Evolutionary conservation across 2,329 filamentous ascomycete species (phyloP), one percentile per base, ranked within the genome.

Genomic region (Alternaria arborescens): DNA sequence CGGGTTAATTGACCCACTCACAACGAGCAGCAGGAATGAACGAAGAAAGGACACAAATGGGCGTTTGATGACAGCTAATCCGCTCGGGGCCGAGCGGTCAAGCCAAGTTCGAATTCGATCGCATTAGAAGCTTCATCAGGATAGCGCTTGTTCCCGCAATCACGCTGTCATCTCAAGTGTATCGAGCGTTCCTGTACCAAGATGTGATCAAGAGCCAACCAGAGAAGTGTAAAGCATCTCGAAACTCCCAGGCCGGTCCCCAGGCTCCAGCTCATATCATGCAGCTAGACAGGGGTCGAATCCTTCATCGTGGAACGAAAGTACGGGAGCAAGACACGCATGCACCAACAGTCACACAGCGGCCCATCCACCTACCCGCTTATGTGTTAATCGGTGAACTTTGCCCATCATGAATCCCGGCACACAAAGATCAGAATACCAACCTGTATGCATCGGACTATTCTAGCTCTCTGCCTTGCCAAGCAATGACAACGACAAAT

Each of bases 11-110:
- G 43, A 41, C 43, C 46, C 44, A 40, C 34, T 62, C 52, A 55
- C 51, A 54, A 42, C 41, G 58, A 42, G 57, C 51, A 63, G 34
- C 38, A 51, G n/a, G 44, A 30, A 41, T 42, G 51, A 42, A 60
- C 40, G 36, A 43, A 52, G 43, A 34, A 52, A 28, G 12, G 52
- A 40, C 55, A 47, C 54, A 56, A 44, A 42, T 47, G 61, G 61
- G 67, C 63, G 67, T 64, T 71, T 71, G 63, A 69, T 69, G 63
- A 68, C 62, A 22, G 50, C 53, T 58, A 58, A 67, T 52, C 48
- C 48, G 50, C 18, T 40, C 34, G 26, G 18, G 55, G 55, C 40
- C 55, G 47, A 32, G 42, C 16, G 52, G 42, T 47, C 51, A 54
- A 55, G 28, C 55, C 11, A 51, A 38, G 24, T 46, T 60, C 34